These are phyloP conservation scores for Pichia nanzhaoensis DNA, from an alignment of 805 yeast species.

Conservation along the genomic window DNA sequence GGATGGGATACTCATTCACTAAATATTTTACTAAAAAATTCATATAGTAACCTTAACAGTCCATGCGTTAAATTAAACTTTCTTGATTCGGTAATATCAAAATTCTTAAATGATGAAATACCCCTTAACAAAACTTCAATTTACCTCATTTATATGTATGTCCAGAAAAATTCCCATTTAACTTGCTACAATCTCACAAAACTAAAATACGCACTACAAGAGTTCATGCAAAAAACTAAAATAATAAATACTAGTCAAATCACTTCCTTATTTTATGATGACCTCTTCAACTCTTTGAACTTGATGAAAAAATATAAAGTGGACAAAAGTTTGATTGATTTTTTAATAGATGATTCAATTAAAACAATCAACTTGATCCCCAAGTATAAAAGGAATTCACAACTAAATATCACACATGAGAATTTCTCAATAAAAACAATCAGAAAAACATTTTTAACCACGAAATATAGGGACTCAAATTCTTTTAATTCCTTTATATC, in stretches of 20 bases:
- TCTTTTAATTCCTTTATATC: slow-evolving; percentile 22
- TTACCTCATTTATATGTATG: slow-evolving; percentile 3
- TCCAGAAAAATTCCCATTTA: background rate
- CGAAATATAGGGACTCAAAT: slow-evolving; percentile 13
- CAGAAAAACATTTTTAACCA: slow-evolving; percentile 10
- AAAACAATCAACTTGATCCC: slow-evolving; percentile 6
- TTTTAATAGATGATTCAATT: background rate
- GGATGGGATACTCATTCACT: slow-evolving; percentile 6
- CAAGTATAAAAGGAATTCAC: slow-evolving; percentile 14
- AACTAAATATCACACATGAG: slow-evolving; percentile 16
- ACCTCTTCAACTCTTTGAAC: slow-evolving; percentile 3
- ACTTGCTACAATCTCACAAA: background rate
- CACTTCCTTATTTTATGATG: background rate
- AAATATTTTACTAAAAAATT: slow-evolving; percentile 8
- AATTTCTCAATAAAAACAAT: slow-evolving; percentile 11
- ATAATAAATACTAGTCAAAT: background rate
- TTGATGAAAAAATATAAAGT: background rate
- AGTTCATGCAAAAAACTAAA: background rate
- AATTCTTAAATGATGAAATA: background rate
- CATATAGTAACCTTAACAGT: background rate
- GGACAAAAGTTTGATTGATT: background rate
- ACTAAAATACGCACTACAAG: background rate
- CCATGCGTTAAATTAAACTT: background rate
- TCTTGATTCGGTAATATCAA: background rate
- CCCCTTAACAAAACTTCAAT: slow-evolving; percentile 1